These are phyloP conservation scores for Aspergillus biplanus DNA, from an alignment of 495 filamentous ascomycete genomes.

Conservation along the genomic window DNA sequence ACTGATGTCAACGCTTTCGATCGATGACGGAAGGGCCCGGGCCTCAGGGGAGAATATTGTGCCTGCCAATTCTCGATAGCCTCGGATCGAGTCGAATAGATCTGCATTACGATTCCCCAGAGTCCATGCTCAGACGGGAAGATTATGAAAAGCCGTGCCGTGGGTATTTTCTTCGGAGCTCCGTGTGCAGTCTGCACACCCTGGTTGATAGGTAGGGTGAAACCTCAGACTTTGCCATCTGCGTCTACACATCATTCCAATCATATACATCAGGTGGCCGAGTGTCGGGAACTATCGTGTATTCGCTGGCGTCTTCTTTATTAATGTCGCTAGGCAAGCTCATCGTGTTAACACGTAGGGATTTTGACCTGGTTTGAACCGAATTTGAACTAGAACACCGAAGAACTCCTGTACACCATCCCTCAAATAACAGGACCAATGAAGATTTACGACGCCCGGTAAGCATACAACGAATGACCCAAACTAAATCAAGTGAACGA, in stretches of 20 bases:
- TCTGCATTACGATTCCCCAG: constrained; percentile 4
- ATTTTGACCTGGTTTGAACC: constrained; percentile 4
- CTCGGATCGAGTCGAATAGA: constrained; percentile 34
- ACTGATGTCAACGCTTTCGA: constrained; percentile 48
- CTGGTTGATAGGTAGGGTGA: background rate
- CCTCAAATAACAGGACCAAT: constrained; percentile 12
- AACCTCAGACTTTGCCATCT: background rate
- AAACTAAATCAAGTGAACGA: constrained; percentile 5
- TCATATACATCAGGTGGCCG: constrained; percentile 9
- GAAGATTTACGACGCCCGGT: constrained; percentile 22
- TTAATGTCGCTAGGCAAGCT: background rate
- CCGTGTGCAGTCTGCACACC: background rate
- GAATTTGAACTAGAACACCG: constrained; percentile 7
- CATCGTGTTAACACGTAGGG: constrained; percentile 1
- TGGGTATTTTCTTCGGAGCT: background rate
- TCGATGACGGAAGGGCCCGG: constrained; percentile 43
- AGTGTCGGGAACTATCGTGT: constrained; percentile 3
- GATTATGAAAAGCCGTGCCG: constrained; percentile 11
- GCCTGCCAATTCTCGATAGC: constrained; percentile 35
- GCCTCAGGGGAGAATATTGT: constrained; percentile 23
- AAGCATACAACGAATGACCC: constrained; percentile 19
- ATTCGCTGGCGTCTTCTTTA: background rate
- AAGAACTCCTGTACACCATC: constrained; percentile 22
- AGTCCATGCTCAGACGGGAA: background rate
- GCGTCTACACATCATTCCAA: constrained; percentile 3